Base-by-base conservation (phyloP, 345 rosid species). In the Linum trigynum region DNA sequence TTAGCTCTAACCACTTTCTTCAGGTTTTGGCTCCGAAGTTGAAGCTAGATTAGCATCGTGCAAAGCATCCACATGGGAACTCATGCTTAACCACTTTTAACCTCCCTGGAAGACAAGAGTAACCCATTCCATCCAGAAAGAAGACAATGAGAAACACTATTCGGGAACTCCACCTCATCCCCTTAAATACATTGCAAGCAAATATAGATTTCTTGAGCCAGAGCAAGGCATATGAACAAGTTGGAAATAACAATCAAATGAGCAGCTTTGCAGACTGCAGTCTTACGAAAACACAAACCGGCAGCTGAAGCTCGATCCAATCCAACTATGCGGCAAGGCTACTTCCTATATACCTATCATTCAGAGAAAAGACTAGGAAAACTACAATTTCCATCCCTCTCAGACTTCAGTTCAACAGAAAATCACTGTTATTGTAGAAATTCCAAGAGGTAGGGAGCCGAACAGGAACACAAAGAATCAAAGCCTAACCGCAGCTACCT, bases 1-100 rank as follows among this genome's bases (percentile, higher is more conserved):
- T 2, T 17, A 64, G 59, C 43, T 62, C 68, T 58, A 65, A 83
- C 91, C 78, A 7, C 38, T 56, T 48, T 65, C 78, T 56, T 63
- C 77, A 36, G 63, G 66, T 59, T 70, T 57, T 17, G 69, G 39
- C 55, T 67, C 81, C 1, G 74, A 71, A 71, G 58, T 73, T 16
- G 68, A 37, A 15, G 42, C 69, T 38, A 57, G 4, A 76, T 45
- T 73, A 17, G 40, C 76, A 42, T 75, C 77, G 61, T 77, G 69
- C 42, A 53, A 69, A 35, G 73, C 23, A 59, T 68, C 78, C 16
- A 72, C 69, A 72, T 66, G 75, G 40, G 64, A 66, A 48, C 66
- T 63, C 80, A 67, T 81, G 70, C 50, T 68, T 68, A 48, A 48
- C 53, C 38, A 75, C 67, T 41, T 61, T 59, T 63, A 42, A 37